Evolutionary conservation across 441 rosid genomes (phyloP), one percentile per base, ranked within the genome.

Genomic region (Sinapis alba): DNA sequence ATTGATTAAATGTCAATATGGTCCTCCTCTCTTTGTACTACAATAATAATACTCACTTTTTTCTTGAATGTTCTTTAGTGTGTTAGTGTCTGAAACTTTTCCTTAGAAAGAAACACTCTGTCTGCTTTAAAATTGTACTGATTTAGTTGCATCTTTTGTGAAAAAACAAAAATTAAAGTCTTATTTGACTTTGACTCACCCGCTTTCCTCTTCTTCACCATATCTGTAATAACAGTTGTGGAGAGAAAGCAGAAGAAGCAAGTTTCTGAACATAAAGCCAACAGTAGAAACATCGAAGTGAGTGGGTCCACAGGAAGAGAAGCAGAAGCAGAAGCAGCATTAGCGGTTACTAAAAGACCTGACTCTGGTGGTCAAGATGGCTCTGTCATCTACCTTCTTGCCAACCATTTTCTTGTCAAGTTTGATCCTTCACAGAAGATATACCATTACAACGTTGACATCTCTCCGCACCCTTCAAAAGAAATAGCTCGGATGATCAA

Each of bases 321-420:
- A n/a, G n/a, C n/a, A n/a, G n/a, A n/a, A n/a, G n/a, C n/a, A 20
- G 58, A 19, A 43, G 7, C 56, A 63, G 80, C 83, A 68, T 81
- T 90, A 12, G 88, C 84, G 66, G 85, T 77, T 77, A 89, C 96
- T 69, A 84, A 82, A 81, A 89, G 99, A 83, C 99, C 99, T 1
- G 99, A 95, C 80, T 79, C 83, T 30, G 98, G 99, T 27, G 99
- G 99, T 59, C 86, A 85, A 43, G 91, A 91, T 67, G 99, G 99
- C 68, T 72, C 77, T 7, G 86, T 86, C 34, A 84, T 95, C 38
- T 83, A 87, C 65, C 96, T 93, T 7, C 88, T 95, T 7, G 99
- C 99, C 66, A 95, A 93, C 81, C 98, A 95, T 90, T 93, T 91
- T 73, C 90, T 88, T 24, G 98, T 95, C 72, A 83, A 83, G 62